Percentiles rank a stretch among this genome's conserved stretches.
phyloP scores from a whole-genome alignment of 371 early-diverging fungal genomes.

The Syncephalastrum monosporum region DNA sequence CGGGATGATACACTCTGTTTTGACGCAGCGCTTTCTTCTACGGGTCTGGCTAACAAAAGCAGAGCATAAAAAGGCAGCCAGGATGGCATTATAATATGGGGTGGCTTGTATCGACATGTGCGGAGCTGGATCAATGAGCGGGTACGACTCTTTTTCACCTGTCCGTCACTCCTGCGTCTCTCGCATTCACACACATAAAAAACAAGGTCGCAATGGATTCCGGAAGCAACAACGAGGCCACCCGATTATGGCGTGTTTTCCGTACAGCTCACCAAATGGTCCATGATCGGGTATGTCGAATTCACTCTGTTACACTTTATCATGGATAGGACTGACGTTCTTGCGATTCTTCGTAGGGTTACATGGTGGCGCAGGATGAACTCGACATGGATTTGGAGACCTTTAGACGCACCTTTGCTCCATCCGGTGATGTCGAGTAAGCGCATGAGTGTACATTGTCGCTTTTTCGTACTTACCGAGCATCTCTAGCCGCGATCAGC shows the following conservation, averaged over 20 bases:
- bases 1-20: too few species aligned
- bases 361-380: conserved; percentile 78
- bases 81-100: neutral
- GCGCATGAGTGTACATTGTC: conserved; percentile 10
- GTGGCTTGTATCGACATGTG: conserved; percentile 1
- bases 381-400: conserved; percentile 81
- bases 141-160: conserved; percentile 8
- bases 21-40: too few species aligned
- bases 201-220: conserved; percentile 40
- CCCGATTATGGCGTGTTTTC: conserved; percentile 82
- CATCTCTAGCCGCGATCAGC: conserved; percentile 63
- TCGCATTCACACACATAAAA: conserved; percentile 7
- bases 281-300: conserved; percentile 66
- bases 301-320: neutral
- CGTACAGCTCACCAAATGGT: conserved; percentile 91
- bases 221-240: conserved; percentile 61
- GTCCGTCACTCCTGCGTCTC: conserved; percentile 4
- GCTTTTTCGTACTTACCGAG: conserved; percentile 1
- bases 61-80: too few species aligned
- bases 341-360: conserved; percentile 60
- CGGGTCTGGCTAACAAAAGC: too few species aligned
- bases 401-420: conserved; percentile 73
- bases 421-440: conserved; percentile 81
- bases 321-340: neutral
- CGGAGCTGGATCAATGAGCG: conserved; percentile 2